A percentile compares a stretch with the other conserved stretches of the same genome.
Conservation (phyloP, 2,329 filamentous ascomycete species). For the Talaromyces sp. region DNA sequence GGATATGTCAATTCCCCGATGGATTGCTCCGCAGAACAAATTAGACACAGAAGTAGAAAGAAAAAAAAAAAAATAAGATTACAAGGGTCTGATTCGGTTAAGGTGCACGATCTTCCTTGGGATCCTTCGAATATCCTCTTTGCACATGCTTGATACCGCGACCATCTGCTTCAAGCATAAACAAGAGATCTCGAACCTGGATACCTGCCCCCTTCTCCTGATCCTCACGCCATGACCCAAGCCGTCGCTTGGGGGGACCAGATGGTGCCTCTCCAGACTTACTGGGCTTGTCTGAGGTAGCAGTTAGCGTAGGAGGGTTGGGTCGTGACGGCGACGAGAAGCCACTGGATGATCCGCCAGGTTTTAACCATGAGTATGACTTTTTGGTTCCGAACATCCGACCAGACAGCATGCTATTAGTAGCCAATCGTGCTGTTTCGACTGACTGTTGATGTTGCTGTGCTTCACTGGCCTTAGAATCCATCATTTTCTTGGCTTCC, state of each 20-base stretch:
- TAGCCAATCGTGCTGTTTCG: conserved; percentile 75
- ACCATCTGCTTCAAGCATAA: conserved; percentile 77
- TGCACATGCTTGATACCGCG: conserved; percentile 49
- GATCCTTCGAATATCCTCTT: conserved; percentile 46
- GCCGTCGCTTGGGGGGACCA: conserved; percentile 56
- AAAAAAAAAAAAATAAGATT: conserved; percentile 20
- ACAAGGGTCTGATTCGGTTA: conserved; percentile 26
- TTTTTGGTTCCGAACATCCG: conserved; percentile 52
- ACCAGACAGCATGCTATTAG: conserved; percentile 62
- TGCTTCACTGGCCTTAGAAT: conserved; percentile 73
- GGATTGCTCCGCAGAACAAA: conserved; percentile 12
- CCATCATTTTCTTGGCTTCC: conserved; percentile 76
- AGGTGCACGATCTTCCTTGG: conserved; percentile 42
- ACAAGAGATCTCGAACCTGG: conserved; percentile 80
- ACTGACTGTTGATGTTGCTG: conserved; percentile 82
- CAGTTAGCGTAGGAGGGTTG: conserved; percentile 32
- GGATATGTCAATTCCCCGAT: neutral
- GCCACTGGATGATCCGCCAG: conserved; percentile 38
- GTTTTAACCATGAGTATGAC: conserved; percentile 52
- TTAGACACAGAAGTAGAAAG: conserved; percentile 11
- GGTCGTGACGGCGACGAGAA: conserved; percentile 42
- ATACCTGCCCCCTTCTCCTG: conserved; percentile 75
- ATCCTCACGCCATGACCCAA: conserved; percentile 79
- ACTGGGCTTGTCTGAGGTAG: conserved; percentile 34
- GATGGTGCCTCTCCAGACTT: conserved; percentile 35